Base-by-base conservation (phyloP, 495 filamentous ascomycete species). In the Aspergillus nanangensis region DNA sequence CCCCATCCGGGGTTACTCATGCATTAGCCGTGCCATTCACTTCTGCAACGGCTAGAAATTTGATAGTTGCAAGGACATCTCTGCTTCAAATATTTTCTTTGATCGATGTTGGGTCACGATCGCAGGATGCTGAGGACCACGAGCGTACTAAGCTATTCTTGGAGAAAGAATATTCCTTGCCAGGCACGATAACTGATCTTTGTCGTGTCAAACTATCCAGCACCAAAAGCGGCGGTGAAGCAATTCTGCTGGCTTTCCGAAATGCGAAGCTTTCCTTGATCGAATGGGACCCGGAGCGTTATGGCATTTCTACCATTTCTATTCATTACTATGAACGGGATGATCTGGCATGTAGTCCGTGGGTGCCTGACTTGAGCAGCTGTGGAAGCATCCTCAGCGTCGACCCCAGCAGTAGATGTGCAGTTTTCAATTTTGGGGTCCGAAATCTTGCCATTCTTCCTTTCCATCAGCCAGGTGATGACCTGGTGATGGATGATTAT, bases 261-360 rank as follows among this genome's bases (percentile, higher is more conserved):
- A 90, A 97, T 72, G 94, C 93, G 20, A 95, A 93, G 65, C 74
- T 96, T 47, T 90, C 86, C 62, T 70, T 97, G 70, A 80, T 96
- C 41, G 89, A 95, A 71, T 99, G 93, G 93, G 88, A 99, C 62
- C 81, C 87, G 15, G 83, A 86, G 54, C 78, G 78, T 31, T 72
- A 88, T 59, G 75, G 77, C 19, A 79, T 97, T 41, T 80, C 80
- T 21, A 99, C 93, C 11, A 80, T 91, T 45, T 96, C 90, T 21
- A 90, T 99, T 53, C 93, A 99, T 70, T 96, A 91, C 70, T 99
- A 97, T 61, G 93, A 99, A 62, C 81, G 90, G 60, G 91, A 96
- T 57, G 90, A 96, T 55, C 71, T 90, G 48, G 78, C 78, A 45
- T 76, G 79, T 23, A 84, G 75, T 55, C 90, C 83, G 15, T 97